These are phyloP conservation scores for Haematococcus sp. DNA, from an alignment of 139 green algal species.

Conservation along the genomic window DNA sequence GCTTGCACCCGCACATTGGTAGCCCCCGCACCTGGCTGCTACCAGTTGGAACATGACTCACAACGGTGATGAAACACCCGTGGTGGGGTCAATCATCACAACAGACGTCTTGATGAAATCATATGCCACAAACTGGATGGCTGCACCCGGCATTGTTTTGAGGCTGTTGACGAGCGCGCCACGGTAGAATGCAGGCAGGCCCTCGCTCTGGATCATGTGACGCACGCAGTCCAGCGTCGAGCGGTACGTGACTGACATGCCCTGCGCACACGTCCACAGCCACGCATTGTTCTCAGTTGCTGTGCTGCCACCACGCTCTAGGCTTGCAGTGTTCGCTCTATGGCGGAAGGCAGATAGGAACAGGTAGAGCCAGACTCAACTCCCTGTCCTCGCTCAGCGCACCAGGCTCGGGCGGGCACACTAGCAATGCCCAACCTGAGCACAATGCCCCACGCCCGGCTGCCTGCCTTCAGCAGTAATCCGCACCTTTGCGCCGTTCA, in stretches of 20 bases:
- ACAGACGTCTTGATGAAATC: conserved; percentile 48
- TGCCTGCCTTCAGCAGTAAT: too few species aligned
- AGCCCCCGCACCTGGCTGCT: too few species aligned
- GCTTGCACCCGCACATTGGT: too few species aligned
- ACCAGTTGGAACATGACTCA: conserved; percentile 2
- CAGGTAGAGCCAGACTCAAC: too few species aligned
- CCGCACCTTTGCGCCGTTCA: conserved; percentile 39
- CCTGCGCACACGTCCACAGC: not conserved
- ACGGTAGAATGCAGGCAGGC: conserved; percentile 43
- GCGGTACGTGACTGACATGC: not conserved
- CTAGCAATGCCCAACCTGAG: too few species aligned
- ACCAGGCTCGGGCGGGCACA: too few species aligned
- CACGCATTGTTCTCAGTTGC: not conserved
- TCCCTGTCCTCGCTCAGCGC: too few species aligned
- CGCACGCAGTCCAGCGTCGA: conserved; percentile 34
- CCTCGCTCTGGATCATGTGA: conserved; percentile 32
- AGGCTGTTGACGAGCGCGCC: conserved; percentile 48
- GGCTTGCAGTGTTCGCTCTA: too few species aligned
- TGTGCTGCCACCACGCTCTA: too few species aligned
- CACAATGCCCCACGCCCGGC: too few species aligned
- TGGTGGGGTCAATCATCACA: conserved; percentile 47
- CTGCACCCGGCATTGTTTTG: conserved; percentile 50
- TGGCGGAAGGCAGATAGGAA: too few species aligned
- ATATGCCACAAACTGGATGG: conserved; percentile 65
- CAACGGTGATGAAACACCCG: conserved; percentile 42